phyloP scores from a whole-genome alignment of 2,329 filamentous ascomycete species.

The Colletotrichum shisoi region DNA sequence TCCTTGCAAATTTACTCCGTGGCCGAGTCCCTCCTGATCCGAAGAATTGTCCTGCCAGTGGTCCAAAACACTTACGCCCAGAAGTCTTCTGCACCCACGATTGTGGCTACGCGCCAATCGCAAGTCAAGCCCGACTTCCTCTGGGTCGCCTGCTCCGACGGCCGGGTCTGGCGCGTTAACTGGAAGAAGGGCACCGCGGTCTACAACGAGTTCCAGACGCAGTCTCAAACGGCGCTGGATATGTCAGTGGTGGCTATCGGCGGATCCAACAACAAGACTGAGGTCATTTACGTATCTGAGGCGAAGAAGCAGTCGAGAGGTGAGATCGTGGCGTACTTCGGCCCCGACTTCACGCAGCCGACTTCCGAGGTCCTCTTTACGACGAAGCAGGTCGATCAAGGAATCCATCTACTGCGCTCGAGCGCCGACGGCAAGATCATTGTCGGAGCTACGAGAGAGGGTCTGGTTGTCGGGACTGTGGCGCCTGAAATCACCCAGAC shows the following conservation, averaged over 20 bases:
- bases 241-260: conserved; percentile 54
- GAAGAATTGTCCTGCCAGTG: conserved; percentile 68
- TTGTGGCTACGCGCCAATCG: conserved; percentile 55
- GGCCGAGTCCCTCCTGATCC: conserved; percentile 79
- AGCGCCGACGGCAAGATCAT: conserved; percentile 66
- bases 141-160: conserved; percentile 69
- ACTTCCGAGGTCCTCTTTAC: conserved; percentile 50
- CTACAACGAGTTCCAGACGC: conserved; percentile 53
- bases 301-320: conserved; percentile 26
- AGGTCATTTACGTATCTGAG: conserved; percentile 51
- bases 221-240: conserved; percentile 56
- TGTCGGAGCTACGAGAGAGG: conserved; percentile 51
- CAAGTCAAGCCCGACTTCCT: conserved; percentile 55
- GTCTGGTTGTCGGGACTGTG: conserved; percentile 68
- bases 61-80: conserved; percentile 40
- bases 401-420: conserved; percentile 55
- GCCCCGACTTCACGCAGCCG: conserved; percentile 43
- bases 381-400: conserved; percentile 49
- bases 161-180: conserved; percentile 64
- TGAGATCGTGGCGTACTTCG: conserved; percentile 58
- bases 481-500: conserved; percentile 46
- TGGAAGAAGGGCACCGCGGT: conserved; percentile 61
- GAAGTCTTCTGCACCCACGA: conserved; percentile 45
- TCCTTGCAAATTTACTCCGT: conserved; percentile 84
- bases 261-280: conserved; percentile 49